Base-by-base conservation (phyloP, 106 monocot species). In the Dendrobium catenatum region DNA sequence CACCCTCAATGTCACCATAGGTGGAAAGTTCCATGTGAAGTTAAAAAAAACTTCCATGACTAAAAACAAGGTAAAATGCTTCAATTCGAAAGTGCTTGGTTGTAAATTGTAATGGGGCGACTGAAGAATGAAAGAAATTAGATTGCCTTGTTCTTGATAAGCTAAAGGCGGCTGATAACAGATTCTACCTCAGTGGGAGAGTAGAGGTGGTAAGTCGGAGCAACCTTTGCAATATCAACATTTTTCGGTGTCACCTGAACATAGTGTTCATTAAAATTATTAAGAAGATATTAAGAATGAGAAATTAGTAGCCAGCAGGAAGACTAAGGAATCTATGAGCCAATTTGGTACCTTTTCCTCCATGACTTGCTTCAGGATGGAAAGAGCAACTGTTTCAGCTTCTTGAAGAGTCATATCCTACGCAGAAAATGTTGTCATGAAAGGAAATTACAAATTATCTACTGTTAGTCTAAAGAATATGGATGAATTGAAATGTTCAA, bases 351-450 rank as follows among this genome's bases (percentile, higher is more conserved):
- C 96, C 94, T 97, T 97, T 80, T 97, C 94, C 79, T 97, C 97
- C 97, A 97, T 97, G 55, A 94, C 97, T 89, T 97, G 94, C 86
- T 97, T 97, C 77, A 97, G 77, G 68, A 97, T 97, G 11, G 94
- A 94, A 41, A 97, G 92, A 47, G 97, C 94, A 78, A 94, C 88
- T 72, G 92, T 94, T 73, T 97, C 97, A 29, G 97, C 97, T 89
- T 97, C 97, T 80, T 85, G 76, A 82, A 97, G 92, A 37, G 85
- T 87, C 29, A 97, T 55, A 0, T 97, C 97, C 96, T 96, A 88
- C 82, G n/a, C 64, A 64, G 64, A 64, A 64, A 64, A 64, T 64
- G 64, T 22, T 24, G 10, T 11, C 51, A 51, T 13, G 51, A 51
- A 64, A 64, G 8, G 20, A 64, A 20, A 64, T 64, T 22, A 64